Evolutionary conservation across 129 eudicot species (phyloP), one percentile per base, ranked within the genome.

Genomic region (Tagetes erecta): DNA sequence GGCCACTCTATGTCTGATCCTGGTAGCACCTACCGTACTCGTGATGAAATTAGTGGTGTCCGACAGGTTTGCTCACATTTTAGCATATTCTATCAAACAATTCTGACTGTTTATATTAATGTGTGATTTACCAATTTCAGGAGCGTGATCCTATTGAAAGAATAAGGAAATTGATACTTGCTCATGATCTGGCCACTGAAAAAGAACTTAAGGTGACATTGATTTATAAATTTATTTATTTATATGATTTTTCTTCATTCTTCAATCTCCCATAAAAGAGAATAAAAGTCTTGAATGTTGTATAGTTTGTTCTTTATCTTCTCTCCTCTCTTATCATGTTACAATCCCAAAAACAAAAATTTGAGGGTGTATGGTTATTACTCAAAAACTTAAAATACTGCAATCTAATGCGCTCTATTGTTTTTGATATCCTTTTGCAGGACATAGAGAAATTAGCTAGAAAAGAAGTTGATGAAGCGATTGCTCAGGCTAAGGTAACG

Each of bases 1-100:
- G 99, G 99, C 11, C 99, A 95, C 83, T 95, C 99, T 80, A 91
- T 95, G 99, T 95, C 99, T 87, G 99, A 95, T 84, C 99, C 99
- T 63, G 99, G 99, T 65, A 91, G 96, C 88, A 91, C 99, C 70
- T 95, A 95, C 78, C 96, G 99, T 49, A 95, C 97, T 8, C 97
- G 99, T 86, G 97, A 95, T 85, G 99, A 95, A 80, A 82, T 95
- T 41, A 80, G 85, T 34, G 96, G 94, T 70, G 84, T 95, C 37
- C 82, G 99, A 91, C 97, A 91, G 96, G 99, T 95, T 57, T 30
- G 52, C 74, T 79, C 8, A 11, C 72, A 33, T 45, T 5, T 12
- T 64, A 0, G 39, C 2, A 41, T 70, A n/a, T 44, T 13, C 8
- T 33, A 37, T n/a, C 5, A 34, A 45, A 55, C 2, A 3, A n/a